phyloP scores from a whole-genome alignment of 148 eudicot species.

The Camellia japonica region DNA sequence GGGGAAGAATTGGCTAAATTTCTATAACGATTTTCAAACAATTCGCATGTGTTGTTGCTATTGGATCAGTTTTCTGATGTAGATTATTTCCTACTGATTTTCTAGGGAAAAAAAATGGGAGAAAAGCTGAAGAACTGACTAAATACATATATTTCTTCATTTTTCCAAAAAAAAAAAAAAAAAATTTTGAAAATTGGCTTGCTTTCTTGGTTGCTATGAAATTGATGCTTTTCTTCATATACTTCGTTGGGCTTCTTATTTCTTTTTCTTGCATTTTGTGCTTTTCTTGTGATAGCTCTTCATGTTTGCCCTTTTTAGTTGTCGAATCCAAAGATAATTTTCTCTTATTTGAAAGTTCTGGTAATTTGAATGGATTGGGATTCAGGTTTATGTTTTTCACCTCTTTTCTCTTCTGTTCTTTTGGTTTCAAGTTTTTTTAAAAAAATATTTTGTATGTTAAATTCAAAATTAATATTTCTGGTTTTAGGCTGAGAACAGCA shows the following conservation, averaged over 20 bases:
- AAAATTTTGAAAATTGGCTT: not conserved
- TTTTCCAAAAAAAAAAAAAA: not conserved
- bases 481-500: not conserved
- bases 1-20: too few species aligned
- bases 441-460: not conserved
- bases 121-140: not conserved
- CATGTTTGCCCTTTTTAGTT: not conserved
- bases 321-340: not conserved
- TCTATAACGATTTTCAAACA: constrained; percentile 13
- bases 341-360: not conserved
- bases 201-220: constrained; percentile 5
- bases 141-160: not conserved
- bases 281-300: not conserved
- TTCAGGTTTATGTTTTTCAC: constrained; percentile 12
- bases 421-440: not conserved
- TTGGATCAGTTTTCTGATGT: constrained; percentile 2
- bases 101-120: not conserved
- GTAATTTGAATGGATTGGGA: constrained; percentile 20
- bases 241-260: constrained; percentile 16
- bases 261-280: constrained; percentile 16
- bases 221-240: constrained; percentile 9
- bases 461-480: not conserved
- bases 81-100: not conserved
- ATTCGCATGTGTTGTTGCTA: constrained; percentile 42
- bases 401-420: not conserved